Evolutionary conservation across 768 basidiomycete species (phyloP), one percentile per base, ranked within the genome.

Genomic region (Crassisporium funariophilum): DNA sequence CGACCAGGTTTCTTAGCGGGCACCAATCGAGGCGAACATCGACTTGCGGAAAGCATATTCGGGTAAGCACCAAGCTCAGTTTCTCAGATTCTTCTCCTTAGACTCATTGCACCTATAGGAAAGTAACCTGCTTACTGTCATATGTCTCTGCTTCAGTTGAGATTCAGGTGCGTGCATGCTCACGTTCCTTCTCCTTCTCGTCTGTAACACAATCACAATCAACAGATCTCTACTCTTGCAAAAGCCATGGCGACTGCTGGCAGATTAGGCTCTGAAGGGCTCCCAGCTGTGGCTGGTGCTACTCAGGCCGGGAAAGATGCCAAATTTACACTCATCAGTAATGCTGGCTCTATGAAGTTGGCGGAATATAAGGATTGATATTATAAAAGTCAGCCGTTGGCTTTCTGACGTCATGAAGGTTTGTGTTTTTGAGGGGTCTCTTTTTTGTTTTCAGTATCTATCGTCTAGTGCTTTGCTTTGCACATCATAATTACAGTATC

Each of bases 1-100:
- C 77, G 86, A 15, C 88, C 91, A 2, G 79, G 59, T 0, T 50
- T 74, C n/a, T 64, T 91, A 10, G 65, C 61, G 6, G 77, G 77
- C 0, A 72, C 78, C 1, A 58, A 79, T 2, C 70, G 85, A 2
- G 24, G 58, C 4, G 72, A 79, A 1, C 21, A 23, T 1, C 65
- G 79, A 15, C 4, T 72, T 0, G 50, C 49, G 0, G 85, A 86
- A 53, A 62, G 55, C 1, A 35, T 80, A 10, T 25, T 67, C 7
- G 61, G 65, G 83, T 84, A 49, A 27, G 77, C 53, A 15, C 10
- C 13, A 21, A 17, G 10, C 17, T 22, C n/a, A 21, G 5, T 27
- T 38, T 6, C n/a, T 9, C 10, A n/a, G 11, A 11, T 15, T 31
- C 17, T 21, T 15, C 20, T 20, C 20, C 12, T 20, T 23, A 23